These are phyloP conservation scores for Salix brachista DNA, from an alignment of 345 rosid genomes.

Conservation along the genomic window DNA sequence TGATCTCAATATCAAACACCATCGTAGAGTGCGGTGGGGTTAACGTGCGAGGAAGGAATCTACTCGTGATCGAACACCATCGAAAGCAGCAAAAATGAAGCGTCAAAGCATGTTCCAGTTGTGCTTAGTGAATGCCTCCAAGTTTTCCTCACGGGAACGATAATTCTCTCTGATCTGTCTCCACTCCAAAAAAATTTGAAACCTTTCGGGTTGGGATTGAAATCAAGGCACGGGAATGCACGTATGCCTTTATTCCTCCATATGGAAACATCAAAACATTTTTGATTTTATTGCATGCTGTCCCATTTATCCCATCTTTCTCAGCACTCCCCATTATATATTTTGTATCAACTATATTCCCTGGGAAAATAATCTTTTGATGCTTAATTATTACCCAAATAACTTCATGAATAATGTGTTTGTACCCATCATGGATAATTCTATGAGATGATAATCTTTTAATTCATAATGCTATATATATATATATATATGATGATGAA, in stretches of 20 bases:
- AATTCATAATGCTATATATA: no score
- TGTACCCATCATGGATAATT: no score
- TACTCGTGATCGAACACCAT: constrained; percentile 31
- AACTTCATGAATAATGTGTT: no score
- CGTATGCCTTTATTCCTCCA: not conserved
- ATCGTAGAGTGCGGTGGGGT: constrained; percentile 11
- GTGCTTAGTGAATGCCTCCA: constrained; percentile 50
- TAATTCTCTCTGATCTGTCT: not conserved
- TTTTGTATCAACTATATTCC: no score
- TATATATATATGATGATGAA: no score
- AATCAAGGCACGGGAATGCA: not conserved
- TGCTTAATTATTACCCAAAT: no score
- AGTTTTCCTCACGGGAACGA: constrained; percentile 45
- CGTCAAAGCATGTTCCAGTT: constrained; percentile 43
- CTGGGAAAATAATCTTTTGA: no score
- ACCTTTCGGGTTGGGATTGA: not conserved
- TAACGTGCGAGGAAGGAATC: constrained; percentile 22
- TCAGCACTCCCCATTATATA: not conserved
- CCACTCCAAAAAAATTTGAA: not conserved
- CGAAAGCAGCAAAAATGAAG: constrained; percentile 36
- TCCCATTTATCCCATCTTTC: not conserved
- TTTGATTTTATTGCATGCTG: not conserved
- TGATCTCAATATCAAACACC: no score
- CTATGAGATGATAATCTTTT: no score
- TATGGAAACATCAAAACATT: not conserved